Evolutionary conservation across 2,329 filamentous ascomycete species (phyloP).

Genomic region (Daldinia sp.): DNA sequence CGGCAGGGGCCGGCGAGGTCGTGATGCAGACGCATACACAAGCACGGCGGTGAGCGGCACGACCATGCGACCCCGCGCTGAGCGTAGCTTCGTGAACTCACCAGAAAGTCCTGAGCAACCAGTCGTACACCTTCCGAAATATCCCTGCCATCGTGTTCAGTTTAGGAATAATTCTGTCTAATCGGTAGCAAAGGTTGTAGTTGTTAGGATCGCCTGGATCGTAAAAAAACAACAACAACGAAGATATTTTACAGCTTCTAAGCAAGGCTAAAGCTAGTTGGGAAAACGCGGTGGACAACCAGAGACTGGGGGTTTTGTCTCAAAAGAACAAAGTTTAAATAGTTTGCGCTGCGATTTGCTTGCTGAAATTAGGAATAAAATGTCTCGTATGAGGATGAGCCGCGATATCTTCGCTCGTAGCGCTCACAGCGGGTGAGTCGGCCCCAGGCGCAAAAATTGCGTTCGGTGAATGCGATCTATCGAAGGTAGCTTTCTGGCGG

Average conservation of each 20-base stretch:
- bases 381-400: slow-evolving; percentile 53
- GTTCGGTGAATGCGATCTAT: slow-evolving; percentile 43
- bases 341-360: slow-evolving; percentile 48
- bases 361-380: slow-evolving; percentile 50
- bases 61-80: slow-evolving; percentile 43
- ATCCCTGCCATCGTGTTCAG: slow-evolving; percentile 79
- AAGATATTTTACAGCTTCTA: slow-evolving; percentile 38
- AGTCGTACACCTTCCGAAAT: slow-evolving; percentile 96
- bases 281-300: slow-evolving; percentile 41
- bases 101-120: slow-evolving; percentile 98
- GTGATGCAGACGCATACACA: slow-evolving; percentile 35
- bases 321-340: slow-evolving; percentile 52
- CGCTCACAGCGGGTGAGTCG: slow-evolving; percentile 45
- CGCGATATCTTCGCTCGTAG: slow-evolving; percentile 44
- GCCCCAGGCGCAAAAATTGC: slow-evolving; percentile 41
- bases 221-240: slow-evolving; percentile 40
- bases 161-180: slow-evolving; percentile 29
- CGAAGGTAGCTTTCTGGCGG: slow-evolving; percentile 40
- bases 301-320: slow-evolving; percentile 42
- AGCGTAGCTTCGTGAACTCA: slow-evolving; percentile 57
- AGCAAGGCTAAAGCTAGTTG: slow-evolving; percentile 39
- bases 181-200: slow-evolving; percentile 17
- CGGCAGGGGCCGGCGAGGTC: slow-evolving; percentile 19
- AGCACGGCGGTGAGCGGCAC: slow-evolving; percentile 40
- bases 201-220: slow-evolving; percentile 23